Base-by-base conservation (phyloP, 192 early-diverging fungal genomes). In the Rhizophagus sp. region DNA sequence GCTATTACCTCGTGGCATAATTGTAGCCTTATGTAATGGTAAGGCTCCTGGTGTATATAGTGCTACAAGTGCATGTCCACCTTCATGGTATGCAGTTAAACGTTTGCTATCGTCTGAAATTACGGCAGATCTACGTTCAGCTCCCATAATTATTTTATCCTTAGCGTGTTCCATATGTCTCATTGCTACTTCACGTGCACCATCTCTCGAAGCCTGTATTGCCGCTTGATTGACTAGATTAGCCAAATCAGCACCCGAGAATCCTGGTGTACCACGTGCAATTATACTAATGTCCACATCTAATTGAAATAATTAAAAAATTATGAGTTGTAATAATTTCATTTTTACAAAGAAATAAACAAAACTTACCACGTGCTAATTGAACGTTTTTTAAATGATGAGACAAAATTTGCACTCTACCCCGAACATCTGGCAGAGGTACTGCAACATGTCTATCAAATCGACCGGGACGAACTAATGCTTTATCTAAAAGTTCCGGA, bases 201-300 rank as follows among this genome's bases (percentile, higher is more conserved):
- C 87, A 79, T 95, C 93, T 72, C 96, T 94, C 25, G 93, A 93
- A 1, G 97, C 98, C 77, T 94, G 91, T 80, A 99, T 97, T 4
- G 98, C 98, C 2, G 97, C 97, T 52, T 97, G 95, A 84, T 99
- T 99, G 82, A 99, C 91, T 36, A 99, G 88, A 78, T 99, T 99
- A 72, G 97, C 94, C 17, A 99, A 84, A 83, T 99, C 97, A n/a
- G 98, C 98, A 57, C 98, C 98, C n/a, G 96, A 97, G 82, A 99
- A 99, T 19, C 98, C 98, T 8, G 97, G 96, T 10, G 98, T 98
- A 39, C 98, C 97, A 41, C 97, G 90, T 5, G 98, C 97, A 79
- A 98, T 93, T 3, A 94, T 88, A 75, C 87, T 89, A 24, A 95
- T 85, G 72, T 99, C 91, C 1, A 98, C 95, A 44, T 93, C 90